These are phyloP conservation scores for Cadophora luteo-olivacea DNA, from an alignment of 2,329 filamentous ascomycete species.

Conservation along the genomic window DNA sequence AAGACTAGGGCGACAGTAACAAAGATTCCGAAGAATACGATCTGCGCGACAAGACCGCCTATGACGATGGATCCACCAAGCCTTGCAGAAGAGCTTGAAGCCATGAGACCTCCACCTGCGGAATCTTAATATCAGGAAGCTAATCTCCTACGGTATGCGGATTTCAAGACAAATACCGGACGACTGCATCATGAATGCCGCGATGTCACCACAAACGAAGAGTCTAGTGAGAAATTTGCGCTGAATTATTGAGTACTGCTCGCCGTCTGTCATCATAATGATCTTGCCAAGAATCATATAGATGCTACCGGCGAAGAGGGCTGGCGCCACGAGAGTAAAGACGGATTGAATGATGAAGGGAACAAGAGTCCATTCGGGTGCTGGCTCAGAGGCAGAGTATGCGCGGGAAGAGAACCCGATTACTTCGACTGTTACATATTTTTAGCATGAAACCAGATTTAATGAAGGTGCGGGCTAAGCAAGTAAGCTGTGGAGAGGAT, in stretches of 20 bases:
- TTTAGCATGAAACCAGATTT: too few relatives aligned
- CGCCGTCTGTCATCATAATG: conserved; percentile 45
- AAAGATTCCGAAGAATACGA: conserved; percentile 57
- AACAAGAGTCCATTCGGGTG: conserved; percentile 31
- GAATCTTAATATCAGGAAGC: background rate
- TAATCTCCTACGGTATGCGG: too few relatives aligned
- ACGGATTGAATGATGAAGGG: conserved; percentile 46
- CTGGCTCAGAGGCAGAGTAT: conserved; percentile 33
- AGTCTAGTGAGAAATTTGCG: conserved; percentile 47
- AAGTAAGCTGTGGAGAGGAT: too few relatives aligned
- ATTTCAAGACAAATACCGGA: too few relatives aligned
- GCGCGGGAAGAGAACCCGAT: conserved; percentile 46
- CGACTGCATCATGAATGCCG: conserved; percentile 50
- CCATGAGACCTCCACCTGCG: conserved; percentile 4
- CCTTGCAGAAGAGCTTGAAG: background rate
- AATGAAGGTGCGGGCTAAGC: too few relatives aligned
- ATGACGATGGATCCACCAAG: conserved; percentile 52
- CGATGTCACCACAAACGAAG: conserved; percentile 52
- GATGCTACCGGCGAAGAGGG: conserved; percentile 48
- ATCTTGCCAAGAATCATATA: conserved; percentile 50
- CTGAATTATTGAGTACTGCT: conserved; percentile 45
- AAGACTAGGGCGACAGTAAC: conserved; percentile 37
- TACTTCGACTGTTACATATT: too few relatives aligned
- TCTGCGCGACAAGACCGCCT: conserved; percentile 55
- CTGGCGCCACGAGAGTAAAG: conserved; percentile 47